Evolutionary conservation across 2,329 filamentous ascomycete species (phyloP).

Genomic region (Hymenotorrendiella dingleyae): DNA sequence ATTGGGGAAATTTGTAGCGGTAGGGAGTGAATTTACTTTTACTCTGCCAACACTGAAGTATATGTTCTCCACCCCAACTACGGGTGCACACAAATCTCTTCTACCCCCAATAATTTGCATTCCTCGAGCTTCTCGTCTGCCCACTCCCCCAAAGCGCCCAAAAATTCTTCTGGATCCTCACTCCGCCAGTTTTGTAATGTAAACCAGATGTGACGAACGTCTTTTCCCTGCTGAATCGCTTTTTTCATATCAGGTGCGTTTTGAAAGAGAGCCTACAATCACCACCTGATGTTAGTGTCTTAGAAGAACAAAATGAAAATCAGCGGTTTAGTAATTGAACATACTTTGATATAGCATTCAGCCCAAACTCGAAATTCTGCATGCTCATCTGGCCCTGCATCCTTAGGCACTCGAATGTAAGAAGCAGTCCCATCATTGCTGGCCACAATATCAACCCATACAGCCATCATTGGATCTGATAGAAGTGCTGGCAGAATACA

Average conservation of each 20-base stretch:
- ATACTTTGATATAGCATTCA: slow-evolving; percentile 26
- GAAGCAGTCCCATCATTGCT: slow-evolving; percentile 21
- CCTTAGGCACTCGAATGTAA: slow-evolving; percentile 23
- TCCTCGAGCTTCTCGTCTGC: slow-evolving; percentile 9
- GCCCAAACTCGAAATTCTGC: slow-evolving; percentile 21
- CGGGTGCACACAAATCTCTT: too few relatives aligned
- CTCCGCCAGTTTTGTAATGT: slow-evolving; percentile 17
- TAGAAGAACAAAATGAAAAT: not conserved
- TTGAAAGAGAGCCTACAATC: slow-evolving; percentile 4
- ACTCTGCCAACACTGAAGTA: too few relatives aligned
- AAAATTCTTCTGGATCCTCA: slow-evolving; percentile 13
- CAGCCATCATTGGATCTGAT: slow-evolving; percentile 19
- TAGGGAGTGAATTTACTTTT: too few relatives aligned
- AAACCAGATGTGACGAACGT: slow-evolving; percentile 29
- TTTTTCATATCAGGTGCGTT: slow-evolving; percentile 18
- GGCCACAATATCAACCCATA: slow-evolving; percentile 16
- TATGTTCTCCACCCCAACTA: too few relatives aligned
- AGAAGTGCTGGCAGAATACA: slow-evolving; percentile 30
- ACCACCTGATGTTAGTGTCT: not conserved
- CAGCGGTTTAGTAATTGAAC: slow-evolving; percentile 7
- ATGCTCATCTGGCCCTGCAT: slow-evolving; percentile 10
- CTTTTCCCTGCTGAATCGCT: slow-evolving; percentile 24
- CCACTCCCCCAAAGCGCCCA: slow-evolving; percentile 9
- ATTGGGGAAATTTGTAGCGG: too few relatives aligned
- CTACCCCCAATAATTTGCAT: too few relatives aligned